These are phyloP conservation scores for Paracoccidioides brasiliensis DNA, from an alignment of 2,329 filamentous ascomycete genomes.

Conservation along the genomic window DNA sequence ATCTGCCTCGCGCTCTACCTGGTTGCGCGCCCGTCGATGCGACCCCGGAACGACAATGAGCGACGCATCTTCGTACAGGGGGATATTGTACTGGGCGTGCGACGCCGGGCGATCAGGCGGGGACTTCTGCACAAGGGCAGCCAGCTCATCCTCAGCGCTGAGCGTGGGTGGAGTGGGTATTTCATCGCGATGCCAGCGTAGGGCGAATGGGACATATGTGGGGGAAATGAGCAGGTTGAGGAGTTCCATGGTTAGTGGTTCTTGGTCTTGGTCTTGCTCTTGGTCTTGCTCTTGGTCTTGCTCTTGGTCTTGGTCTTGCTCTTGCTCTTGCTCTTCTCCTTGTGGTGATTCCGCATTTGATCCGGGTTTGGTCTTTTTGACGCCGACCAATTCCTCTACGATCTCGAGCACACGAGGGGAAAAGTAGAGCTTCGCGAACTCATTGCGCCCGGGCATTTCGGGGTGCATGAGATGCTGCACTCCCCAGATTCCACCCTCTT, in stretches of 20 bases:
- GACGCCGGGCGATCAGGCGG: constrained; percentile 40
- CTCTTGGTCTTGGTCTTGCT: too few species aligned
- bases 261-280: constrained; percentile 34
- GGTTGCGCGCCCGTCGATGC: constrained; percentile 58
- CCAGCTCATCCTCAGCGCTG: constrained; percentile 51
- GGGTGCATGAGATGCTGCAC: constrained; percentile 77
- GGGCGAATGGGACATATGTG: constrained; percentile 50
- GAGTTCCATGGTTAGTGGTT: constrained; percentile 69
- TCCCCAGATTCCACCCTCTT: constrained; percentile 64
- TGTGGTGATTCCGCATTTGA: too few species aligned
- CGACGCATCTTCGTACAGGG: constrained; percentile 60
- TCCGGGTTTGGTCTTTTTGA: constrained; percentile 12
- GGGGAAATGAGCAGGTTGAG: constrained; percentile 77
- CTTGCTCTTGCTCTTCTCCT: constrained; percentile 29
- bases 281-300: constrained; percentile 28
- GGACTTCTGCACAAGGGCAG: constrained; percentile 41
- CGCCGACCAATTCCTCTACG: constrained; percentile 50
- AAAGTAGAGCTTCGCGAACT: constrained; percentile 62
- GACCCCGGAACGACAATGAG: constrained; percentile 67
- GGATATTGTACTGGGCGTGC: constrained; percentile 81
- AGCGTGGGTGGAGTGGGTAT: constrained; percentile 48
- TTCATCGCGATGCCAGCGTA: constrained; percentile 80
- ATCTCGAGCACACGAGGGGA: constrained; percentile 48
- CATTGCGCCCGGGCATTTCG: constrained; percentile 45
- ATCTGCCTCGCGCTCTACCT: constrained; percentile 52